phyloP scores from a whole-genome alignment of 768 basidiomycete species.

The Phylloporus rhodoxanthus region DNA sequence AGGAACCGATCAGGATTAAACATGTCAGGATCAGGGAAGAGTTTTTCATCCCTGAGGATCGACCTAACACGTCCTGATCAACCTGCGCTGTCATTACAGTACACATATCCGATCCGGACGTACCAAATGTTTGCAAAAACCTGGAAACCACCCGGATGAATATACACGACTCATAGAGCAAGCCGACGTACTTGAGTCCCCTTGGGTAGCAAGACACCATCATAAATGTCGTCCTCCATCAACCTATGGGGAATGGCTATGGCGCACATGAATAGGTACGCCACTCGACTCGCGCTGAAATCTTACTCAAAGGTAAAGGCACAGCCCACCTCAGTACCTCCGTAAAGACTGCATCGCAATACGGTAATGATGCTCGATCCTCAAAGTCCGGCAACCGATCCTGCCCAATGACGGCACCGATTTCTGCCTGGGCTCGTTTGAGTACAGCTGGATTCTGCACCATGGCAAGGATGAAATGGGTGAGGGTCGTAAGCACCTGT shows the following conservation, averaged over 20 bases:
- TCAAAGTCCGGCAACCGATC: constrained; percentile 53
- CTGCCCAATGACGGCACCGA: constrained; percentile 44
- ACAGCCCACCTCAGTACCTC: constrained; percentile 54
- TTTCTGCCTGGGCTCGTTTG: constrained; percentile 55
- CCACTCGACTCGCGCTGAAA: neutral
- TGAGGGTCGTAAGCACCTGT: constrained; percentile 45
- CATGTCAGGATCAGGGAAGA: constrained; percentile 44
- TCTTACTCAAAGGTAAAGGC: constrained; percentile 53
- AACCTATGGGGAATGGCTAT: constrained; percentile 59
- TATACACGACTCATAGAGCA: neutral
- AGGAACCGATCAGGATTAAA: constrained; percentile 55
- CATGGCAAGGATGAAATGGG: constrained; percentile 66
- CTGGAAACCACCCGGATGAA: constrained; percentile 14
- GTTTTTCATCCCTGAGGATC: constrained; percentile 42
- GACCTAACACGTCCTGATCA: constrained; percentile 27
- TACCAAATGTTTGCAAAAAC: constrained; percentile 62
- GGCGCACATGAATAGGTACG: neutral
- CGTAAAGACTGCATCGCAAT: constrained; percentile 49
- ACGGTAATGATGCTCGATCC: constrained; percentile 54
- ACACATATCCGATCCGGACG: constrained; percentile 6
- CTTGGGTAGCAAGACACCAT: constrained; percentile 54
- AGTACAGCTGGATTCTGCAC: constrained; percentile 52
- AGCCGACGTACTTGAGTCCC: constrained; percentile 46
- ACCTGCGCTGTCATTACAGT: neutral
- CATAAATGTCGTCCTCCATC: constrained; percentile 61